phyloP scores from a whole-genome alignment of 371 early-diverging fungal species.

The Basidiobolus meristosporus region DNA sequence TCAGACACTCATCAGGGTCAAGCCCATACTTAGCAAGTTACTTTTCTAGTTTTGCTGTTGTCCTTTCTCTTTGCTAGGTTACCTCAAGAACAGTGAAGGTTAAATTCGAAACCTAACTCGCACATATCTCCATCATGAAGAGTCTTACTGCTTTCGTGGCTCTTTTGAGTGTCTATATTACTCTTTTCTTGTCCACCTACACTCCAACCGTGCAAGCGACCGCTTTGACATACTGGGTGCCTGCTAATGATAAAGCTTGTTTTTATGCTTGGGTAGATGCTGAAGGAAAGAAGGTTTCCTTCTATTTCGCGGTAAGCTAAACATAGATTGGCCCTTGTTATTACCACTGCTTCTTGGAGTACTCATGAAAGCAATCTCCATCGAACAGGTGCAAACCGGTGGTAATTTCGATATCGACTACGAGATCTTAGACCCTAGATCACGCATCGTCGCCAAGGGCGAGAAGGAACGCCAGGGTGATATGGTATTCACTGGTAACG shows the following conservation, averaged over 20 bases:
- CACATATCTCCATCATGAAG: too few species aligned
- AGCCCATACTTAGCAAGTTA: too few species aligned
- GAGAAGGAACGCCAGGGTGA: slow-evolving; percentile 79
- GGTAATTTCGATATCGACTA: slow-evolving; percentile 86
- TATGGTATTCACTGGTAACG: slow-evolving; percentile 63
- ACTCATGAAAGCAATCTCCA: background rate
- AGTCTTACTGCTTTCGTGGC: too few species aligned
- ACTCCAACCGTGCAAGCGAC: slow-evolving; percentile 15
- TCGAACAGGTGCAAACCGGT: slow-evolving; percentile 65
- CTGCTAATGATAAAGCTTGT: slow-evolving; percentile 71
- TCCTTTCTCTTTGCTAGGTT: too few species aligned
- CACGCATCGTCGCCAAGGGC: slow-evolving; percentile 35
- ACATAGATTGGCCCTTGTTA: background rate
- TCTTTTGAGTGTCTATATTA: too few species aligned
- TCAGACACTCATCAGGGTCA: too few species aligned
- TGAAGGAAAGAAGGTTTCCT: slow-evolving; percentile 68
- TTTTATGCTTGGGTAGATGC: slow-evolving; percentile 49
- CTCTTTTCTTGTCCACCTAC: slow-evolving; percentile 6
- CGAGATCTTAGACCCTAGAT: slow-evolving; percentile 47
- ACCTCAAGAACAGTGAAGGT: too few species aligned
- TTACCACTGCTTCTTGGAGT: background rate
- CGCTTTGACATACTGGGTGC: slow-evolving; percentile 69
- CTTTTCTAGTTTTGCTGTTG: too few species aligned
- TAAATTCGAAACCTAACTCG: too few species aligned
- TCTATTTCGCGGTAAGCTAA: slow-evolving; percentile 85